Percentiles rank a stretch among this genome's conserved stretches.
These are phyloP conservation scores for Globisporangium polare DNA, from an alignment of 352 stramenopile genomes.

Conservation along the genomic window DNA sequence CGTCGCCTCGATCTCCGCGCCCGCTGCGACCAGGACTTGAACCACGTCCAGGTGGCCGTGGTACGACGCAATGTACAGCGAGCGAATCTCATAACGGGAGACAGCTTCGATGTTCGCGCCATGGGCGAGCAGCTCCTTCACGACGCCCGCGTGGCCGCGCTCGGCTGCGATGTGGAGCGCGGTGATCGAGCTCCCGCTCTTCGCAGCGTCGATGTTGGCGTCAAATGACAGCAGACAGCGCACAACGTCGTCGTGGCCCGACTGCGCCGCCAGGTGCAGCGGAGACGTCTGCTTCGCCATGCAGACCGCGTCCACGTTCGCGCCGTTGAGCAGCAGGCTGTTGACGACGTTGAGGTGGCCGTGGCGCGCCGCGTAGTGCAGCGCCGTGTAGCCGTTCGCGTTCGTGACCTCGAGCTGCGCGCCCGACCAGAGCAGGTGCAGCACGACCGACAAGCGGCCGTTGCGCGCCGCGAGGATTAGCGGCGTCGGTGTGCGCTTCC, in stretches of 20 bases:
- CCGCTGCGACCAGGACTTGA: slow-evolving; percentile 33
- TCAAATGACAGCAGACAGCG: slow-evolving; percentile 48
- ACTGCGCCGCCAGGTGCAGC: slow-evolving; percentile 47
- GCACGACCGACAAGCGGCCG: slow-evolving; percentile 41
- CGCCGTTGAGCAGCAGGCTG: slow-evolving; percentile 47
- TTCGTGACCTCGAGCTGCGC: slow-evolving; percentile 39
- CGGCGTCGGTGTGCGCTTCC: slow-evolving; percentile 30
- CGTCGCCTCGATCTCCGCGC: slow-evolving; percentile 35
- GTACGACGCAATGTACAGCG: slow-evolving; percentile 48
- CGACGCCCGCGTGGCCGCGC: slow-evolving; percentile 36
- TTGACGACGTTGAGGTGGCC: slow-evolving; percentile 54
- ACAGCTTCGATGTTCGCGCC: slow-evolving; percentile 40
- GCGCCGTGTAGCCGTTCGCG: slow-evolving; percentile 40
- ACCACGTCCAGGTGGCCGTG: slow-evolving; percentile 44
- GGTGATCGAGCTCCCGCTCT: slow-evolving; percentile 37
- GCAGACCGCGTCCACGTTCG: slow-evolving; percentile 43
- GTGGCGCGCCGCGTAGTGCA: slow-evolving; percentile 50
- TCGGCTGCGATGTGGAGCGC: slow-evolving; percentile 55
- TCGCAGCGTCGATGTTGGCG: slow-evolving; percentile 40
- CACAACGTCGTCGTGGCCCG: slow-evolving; percentile 45
- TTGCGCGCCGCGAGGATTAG: slow-evolving; percentile 45
- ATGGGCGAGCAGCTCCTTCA: slow-evolving; percentile 33
- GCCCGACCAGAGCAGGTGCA: slow-evolving; percentile 45
- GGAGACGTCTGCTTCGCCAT: slow-evolving; percentile 24
- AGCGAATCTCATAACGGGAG: slow-evolving; percentile 35